Percentiles rank a stretch among this genome's conserved stretches.
Conservation (phyloP, 1,284 basidiomycete species). For the Cutaneotrichosporon sp. region DNA sequence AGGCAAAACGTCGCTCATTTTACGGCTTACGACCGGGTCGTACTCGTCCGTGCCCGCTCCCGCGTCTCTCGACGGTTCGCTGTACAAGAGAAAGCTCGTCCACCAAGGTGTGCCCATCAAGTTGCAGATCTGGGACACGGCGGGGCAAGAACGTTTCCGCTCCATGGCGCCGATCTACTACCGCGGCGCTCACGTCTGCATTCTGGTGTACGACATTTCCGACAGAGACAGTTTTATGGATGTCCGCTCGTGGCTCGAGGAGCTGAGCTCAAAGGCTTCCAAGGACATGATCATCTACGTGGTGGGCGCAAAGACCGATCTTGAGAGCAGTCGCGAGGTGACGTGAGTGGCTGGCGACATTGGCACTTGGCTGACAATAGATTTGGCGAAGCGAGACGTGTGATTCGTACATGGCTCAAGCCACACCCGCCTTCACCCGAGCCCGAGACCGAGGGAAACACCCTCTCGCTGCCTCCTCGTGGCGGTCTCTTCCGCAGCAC, state of each 20-base stretch:
- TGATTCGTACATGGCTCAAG: slow-evolving; percentile 35
- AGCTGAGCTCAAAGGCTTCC: slow-evolving; percentile 37
- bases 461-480: not conserved
- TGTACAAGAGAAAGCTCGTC: slow-evolving; percentile 88
- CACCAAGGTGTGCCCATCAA: slow-evolving; percentile 83
- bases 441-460: not conserved
- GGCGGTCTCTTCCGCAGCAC: slow-evolving; percentile 32
- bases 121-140: slow-evolving; percentile 80
- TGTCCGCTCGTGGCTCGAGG: slow-evolving; percentile 88
- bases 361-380: slow-evolving; percentile 16
- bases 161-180: slow-evolving; percentile 73
- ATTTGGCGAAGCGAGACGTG: slow-evolving; percentile 29
- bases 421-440: slow-evolving; percentile 21
- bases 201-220: slow-evolving; percentile 51
- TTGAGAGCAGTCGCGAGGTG: slow-evolving; percentile 29
- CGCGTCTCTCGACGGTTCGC: slow-evolving; percentile 90
- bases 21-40: slow-evolving; percentile 85
- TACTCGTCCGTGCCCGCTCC: slow-evolving; percentile 75
- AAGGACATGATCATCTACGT: slow-evolving; percentile 46
- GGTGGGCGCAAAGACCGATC: slow-evolving; percentile 45
- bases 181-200: slow-evolving; percentile 52
- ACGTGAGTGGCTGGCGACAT: slow-evolving; percentile 24
- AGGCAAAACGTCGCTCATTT: slow-evolving; percentile 89
- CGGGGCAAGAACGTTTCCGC: slow-evolving; percentile 94
- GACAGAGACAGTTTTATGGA: slow-evolving; percentile 83